Evolutionary conservation across 176 grass and related monocot genomes (phyloP).

Genomic region (Carex myosuroides): DNA sequence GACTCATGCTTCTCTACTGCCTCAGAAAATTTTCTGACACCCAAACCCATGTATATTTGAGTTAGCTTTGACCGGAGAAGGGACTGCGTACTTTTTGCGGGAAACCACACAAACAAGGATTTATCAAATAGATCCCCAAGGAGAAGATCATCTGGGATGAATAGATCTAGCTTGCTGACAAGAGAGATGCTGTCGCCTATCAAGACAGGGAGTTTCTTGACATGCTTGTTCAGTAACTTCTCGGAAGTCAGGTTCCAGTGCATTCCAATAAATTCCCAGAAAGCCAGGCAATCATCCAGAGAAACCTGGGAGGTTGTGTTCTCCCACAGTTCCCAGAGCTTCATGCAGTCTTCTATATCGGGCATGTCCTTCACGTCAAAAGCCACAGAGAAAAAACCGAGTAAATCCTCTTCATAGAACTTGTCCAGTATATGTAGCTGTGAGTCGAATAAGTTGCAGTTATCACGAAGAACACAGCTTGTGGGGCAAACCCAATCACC

Average conservation of each 20-base stretch:
- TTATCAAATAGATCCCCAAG: constrained; percentile 49
- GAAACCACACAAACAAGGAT: constrained; percentile 54
- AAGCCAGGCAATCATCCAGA: constrained; percentile 33
- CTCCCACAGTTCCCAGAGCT: constrained; percentile 58
- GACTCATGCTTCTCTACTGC: constrained; percentile 28
- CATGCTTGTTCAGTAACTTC: constrained; percentile 22
- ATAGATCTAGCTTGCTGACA: constrained; percentile 30
- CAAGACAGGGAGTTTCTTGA: constrained; percentile 37
- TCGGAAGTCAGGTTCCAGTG: constrained; percentile 25
- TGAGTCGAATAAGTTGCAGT: constrained; percentile 29
- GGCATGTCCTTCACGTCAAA: constrained; percentile 37
- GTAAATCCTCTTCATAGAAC: constrained; percentile 37
- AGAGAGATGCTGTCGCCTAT: constrained; percentile 29
- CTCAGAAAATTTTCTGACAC: constrained; percentile 48
- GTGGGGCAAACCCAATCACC: constrained; percentile 49
- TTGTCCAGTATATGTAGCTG: constrained; percentile 49
- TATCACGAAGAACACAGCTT: constrained; percentile 42
- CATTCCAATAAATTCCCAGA: constrained; percentile 45
- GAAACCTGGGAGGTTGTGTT: neutral
- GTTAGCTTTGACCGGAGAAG: constrained; percentile 26
- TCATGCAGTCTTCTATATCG: constrained; percentile 22
- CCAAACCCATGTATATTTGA: constrained; percentile 33
- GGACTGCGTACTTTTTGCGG: constrained; percentile 16
- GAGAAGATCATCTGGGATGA: constrained; percentile 61
- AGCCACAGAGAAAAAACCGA: constrained; percentile 32